Evolutionary conservation across 1,139 yeast genomes (phyloP), one percentile per base, ranked within the genome.

Genomic region (Lodderomyces jiufengensis): DNA sequence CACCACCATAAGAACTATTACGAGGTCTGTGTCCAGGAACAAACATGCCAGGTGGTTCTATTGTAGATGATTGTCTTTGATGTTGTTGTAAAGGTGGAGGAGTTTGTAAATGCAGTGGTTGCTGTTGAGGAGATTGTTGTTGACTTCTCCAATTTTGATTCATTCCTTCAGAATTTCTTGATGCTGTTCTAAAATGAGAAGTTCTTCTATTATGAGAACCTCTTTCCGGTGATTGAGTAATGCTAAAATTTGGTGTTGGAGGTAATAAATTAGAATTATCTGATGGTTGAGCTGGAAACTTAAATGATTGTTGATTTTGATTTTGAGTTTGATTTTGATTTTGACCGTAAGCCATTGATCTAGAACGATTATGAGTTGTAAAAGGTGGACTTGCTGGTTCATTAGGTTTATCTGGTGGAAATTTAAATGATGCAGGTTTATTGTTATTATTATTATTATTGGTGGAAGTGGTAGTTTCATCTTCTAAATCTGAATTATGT

Each of bases 21-120:
- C 87, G 73, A 10, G 81, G 68, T 46, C 85, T 76, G 54, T 86
- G 95, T 11, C 95, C 92, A 1, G 95, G 95, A 11, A 80, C 78
- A 52, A 86, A 86, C 34, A 50, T 62, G 6, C 70, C 78, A 27
- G 78, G 79, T 44, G 74, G 84, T 43, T 78, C 66, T 32, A 51
- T 56, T 20, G 54, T 44, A 3, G 57, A 48, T 26, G 45, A 48
- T 36, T 53, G 61, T 39, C 63, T 54, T 35, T 55, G 66, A 35
- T 50, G 56, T 7, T 38, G 42, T 13, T 37, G 32, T 30, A 27
- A 5, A 23, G 40, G 40, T 10, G 31, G 38, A 22, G 39, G 47
- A 14, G 13, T 23, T 23, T 27, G 45, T n/a, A n/a, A 48, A 33
- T 53, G 61, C 38, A 62, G 52, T 34, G 54, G 66, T 32, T 49